Percentiles rank a stretch among this genome's conserved stretches.
phyloP scores from a whole-genome alignment of 1,139 yeast species.

The Candida smagusa region DNA sequence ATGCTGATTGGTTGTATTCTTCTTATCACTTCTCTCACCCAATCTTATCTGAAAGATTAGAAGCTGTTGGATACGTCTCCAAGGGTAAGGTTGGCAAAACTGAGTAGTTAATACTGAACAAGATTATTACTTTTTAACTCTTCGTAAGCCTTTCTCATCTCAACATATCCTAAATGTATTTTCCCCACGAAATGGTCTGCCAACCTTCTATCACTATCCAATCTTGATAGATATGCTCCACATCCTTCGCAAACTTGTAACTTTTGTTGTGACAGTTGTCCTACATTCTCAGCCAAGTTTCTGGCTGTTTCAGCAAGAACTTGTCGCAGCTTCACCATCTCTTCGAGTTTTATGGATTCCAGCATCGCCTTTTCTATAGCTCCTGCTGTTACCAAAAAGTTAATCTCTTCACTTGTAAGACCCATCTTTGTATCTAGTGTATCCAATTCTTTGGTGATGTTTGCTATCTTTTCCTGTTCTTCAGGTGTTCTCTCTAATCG shows the following conservation, averaged over 20 bases:
- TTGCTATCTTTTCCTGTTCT: slow-evolving; percentile 63
- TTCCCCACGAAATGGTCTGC: slow-evolving; percentile 93
- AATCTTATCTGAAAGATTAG: slow-evolving; percentile 79
- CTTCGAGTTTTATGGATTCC: slow-evolving; percentile 44
- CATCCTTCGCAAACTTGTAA: slow-evolving; percentile 89
- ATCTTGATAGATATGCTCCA: slow-evolving; percentile 83
- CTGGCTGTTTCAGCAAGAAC: slow-evolving; percentile 53
- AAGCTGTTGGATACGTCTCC: slow-evolving; percentile 58
- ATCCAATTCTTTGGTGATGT: slow-evolving; percentile 65
- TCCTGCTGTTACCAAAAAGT: slow-evolving; percentile 48
- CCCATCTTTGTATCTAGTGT: slow-evolving; percentile 64
- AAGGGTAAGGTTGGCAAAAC: slow-evolving; percentile 41
- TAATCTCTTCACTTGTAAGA: slow-evolving; percentile 67
- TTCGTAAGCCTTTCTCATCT: slow-evolving; percentile 63
- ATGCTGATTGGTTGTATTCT: slow-evolving; percentile 86
- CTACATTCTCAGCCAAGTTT: slow-evolving; percentile 66
- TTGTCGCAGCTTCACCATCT: slow-evolving; percentile 45
- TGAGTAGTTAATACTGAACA: background rate
- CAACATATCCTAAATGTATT: slow-evolving; percentile 77
- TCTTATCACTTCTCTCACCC: slow-evolving; percentile 92
- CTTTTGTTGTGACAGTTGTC: slow-evolving; percentile 86
- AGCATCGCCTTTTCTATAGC: slow-evolving; percentile 52
- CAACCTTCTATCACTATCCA: slow-evolving; percentile 84
- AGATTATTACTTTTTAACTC: slow-evolving; percentile 28
- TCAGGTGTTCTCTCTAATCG: slow-evolving; percentile 77